Evolutionary conservation across 768 basidiomycete species (phyloP).

Genomic region (Porphyrellus cyaneotinctus): DNA sequence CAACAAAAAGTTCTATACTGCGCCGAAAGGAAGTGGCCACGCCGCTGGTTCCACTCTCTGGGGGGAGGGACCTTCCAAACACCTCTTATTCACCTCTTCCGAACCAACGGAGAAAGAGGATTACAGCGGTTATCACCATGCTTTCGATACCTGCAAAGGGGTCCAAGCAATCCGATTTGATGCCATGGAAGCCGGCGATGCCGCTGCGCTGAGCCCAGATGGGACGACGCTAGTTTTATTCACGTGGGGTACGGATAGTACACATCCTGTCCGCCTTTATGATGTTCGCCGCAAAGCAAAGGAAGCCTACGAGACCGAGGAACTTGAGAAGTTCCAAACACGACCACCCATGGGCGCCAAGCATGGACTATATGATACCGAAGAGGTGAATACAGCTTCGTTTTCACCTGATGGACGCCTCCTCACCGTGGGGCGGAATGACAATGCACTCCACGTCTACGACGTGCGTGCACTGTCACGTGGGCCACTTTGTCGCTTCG

Average conservation of each 20-base stretch:
- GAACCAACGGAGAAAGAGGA: slow-evolving; percentile 35
- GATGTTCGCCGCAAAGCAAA: slow-evolving; percentile 40
- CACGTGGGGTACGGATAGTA: slow-evolving; percentile 22
- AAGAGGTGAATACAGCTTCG: slow-evolving; percentile 46
- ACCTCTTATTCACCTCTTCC: slow-evolving; percentile 52
- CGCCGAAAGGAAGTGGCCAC: slow-evolving; percentile 20
- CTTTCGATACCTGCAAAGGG: slow-evolving; percentile 39
- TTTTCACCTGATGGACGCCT: slow-evolving; percentile 62
- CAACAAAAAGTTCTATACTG: slow-evolving; percentile 8
- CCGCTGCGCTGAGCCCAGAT: slow-evolving; percentile 40
- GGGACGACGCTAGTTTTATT: slow-evolving; percentile 38
- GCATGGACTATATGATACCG: slow-evolving; percentile 11
- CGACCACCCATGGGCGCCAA: not conserved
- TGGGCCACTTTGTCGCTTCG: slow-evolving; percentile 45
- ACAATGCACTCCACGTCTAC: slow-evolving; percentile 59
- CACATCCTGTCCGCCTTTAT: slow-evolving; percentile 46
- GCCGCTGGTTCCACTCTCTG: slow-evolving; percentile 48
- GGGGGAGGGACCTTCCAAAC: slow-evolving; percentile 41
- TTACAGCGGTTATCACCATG: slow-evolving; percentile 45
- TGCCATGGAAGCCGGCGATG: slow-evolving; percentile 51
- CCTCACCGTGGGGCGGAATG: slow-evolving; percentile 55
- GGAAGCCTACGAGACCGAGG: slow-evolving; percentile 26
- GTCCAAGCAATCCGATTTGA: slow-evolving; percentile 35
- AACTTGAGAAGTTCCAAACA: slow-evolving; percentile 35
- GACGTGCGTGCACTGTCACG: slow-evolving; percentile 51